phyloP scores from a whole-genome alignment of 129 eudicot genomes.

The Oenanthe sinensis region DNA sequence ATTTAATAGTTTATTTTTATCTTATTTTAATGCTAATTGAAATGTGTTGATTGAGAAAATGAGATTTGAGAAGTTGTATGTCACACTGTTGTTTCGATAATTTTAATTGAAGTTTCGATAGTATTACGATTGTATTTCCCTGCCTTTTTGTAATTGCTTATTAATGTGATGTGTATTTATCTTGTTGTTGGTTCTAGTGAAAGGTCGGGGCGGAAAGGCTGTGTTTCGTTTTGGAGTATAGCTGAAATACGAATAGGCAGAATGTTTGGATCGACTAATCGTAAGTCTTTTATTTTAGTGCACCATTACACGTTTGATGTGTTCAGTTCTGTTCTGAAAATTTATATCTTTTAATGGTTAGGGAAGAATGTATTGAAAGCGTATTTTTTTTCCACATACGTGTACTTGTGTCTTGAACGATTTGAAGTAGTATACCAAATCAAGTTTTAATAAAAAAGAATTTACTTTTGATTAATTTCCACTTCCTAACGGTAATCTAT shows the following conservation, averaged over 20 bases:
- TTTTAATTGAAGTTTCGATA: background rate
- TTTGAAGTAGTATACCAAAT: too few relatives aligned
- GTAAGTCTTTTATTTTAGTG: slow-evolving; percentile 3
- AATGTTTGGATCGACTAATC: slow-evolving; percentile 19
- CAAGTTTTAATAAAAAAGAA: too few relatives aligned
- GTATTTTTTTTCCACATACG: too few relatives aligned
- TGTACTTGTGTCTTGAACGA: background rate
- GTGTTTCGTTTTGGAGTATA: slow-evolving; percentile 2
- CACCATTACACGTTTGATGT: background rate
- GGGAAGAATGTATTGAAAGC: background rate
- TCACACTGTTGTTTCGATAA: background rate
- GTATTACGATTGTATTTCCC: background rate
- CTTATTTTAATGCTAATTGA: too few relatives aligned
- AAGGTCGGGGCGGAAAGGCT: background rate
- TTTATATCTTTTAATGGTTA: background rate
- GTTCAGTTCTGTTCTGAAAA: background rate
- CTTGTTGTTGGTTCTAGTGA: background rate
- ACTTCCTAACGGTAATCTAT: too few relatives aligned
- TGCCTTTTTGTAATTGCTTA: background rate
- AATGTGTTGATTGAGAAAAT: background rate
- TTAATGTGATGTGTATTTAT: background rate
- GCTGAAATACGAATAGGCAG: background rate
- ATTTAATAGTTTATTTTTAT: background rate
- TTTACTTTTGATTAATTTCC: too few relatives aligned
- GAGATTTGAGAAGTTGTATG: background rate